Conservation (phyloP, 192 early-diverging fungal genomes). For the Backusella mclennaniae region DNA sequence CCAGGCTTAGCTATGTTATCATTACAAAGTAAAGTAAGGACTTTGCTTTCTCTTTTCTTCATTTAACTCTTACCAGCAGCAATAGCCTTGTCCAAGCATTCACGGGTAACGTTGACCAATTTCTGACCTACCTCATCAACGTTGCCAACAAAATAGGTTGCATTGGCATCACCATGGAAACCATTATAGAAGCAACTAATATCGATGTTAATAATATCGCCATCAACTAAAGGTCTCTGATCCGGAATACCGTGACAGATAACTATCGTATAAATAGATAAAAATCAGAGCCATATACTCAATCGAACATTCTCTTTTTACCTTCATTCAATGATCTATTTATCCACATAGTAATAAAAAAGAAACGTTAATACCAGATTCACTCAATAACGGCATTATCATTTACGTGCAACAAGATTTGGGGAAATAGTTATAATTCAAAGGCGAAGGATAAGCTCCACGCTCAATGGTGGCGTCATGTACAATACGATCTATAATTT, state of each 20-base stretch:
- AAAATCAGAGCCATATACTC: constrained; percentile 92
- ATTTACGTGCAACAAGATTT: constrained; percentile 91
- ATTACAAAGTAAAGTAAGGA: constrained; percentile 7
- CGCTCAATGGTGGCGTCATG: constrained; percentile 94
- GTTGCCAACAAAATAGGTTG: constrained; percentile 88
- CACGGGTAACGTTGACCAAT: constrained; percentile 79
- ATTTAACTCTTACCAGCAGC: constrained; percentile 60
- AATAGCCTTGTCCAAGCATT: constrained; percentile 93
- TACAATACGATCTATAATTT: constrained; percentile 78
- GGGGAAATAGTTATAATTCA: constrained; percentile 96
- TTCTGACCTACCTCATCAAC: constrained; percentile 73
- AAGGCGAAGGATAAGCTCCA: constrained; percentile 90
- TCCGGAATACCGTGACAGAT: constrained; percentile 99
- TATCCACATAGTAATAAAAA: not conserved
- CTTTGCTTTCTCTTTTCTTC: not conserved
- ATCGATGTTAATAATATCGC: constrained; percentile 97
- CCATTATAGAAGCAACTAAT: constrained; percentile 87
- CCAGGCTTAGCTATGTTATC: constrained; percentile 79
- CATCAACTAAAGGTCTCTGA: constrained; percentile 86
- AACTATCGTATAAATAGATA: constrained; percentile 80
- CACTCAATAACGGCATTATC: not conserved
- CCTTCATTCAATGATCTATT: constrained; percentile 59
- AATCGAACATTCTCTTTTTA: constrained; percentile 96
- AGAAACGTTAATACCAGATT: not conserved
- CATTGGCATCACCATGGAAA: constrained; percentile 94